Percentiles rank a stretch among this genome's conserved stretches.
phyloP scores from a whole-genome alignment of 306 rosid genomes.

The Abrus precatorius region DNA sequence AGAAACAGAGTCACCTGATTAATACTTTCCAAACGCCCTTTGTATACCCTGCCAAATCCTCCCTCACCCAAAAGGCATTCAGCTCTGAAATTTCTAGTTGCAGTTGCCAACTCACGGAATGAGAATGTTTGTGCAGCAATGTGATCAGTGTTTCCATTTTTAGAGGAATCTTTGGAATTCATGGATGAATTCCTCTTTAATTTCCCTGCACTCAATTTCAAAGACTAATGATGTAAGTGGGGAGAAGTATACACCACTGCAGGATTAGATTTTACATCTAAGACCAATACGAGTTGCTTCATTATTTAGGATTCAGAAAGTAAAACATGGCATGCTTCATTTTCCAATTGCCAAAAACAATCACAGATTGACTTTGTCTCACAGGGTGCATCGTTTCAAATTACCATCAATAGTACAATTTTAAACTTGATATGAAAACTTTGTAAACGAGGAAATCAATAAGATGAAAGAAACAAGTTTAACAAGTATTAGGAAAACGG shows the following conservation, averaged over 20 bases:
- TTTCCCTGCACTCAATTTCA: constrained; percentile 60
- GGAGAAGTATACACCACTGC: constrained; percentile 29
- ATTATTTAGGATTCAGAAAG: constrained; percentile 18
- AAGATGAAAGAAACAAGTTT: constrained; percentile 30
- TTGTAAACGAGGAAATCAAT: constrained; percentile 24
- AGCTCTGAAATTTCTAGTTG: constrained; percentile 85
- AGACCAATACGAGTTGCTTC: constrained; percentile 3
- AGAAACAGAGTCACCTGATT: constrained; percentile 69
- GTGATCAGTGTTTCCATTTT: constrained; percentile 72
- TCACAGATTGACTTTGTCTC: not conserved
- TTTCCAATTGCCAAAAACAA: constrained; percentile 32
- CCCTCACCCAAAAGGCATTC: constrained; percentile 94
- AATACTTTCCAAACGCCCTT: constrained; percentile 79
- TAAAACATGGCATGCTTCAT: constrained; percentile 8
- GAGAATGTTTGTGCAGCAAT: constrained; percentile 87
- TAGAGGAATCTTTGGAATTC: constrained; percentile 58
- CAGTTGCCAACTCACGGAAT: constrained; percentile 91
- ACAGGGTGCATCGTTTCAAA: constrained; percentile 30
- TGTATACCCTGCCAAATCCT: constrained; percentile 91
- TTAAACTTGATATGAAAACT: not conserved
- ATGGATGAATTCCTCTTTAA: constrained; percentile 62
- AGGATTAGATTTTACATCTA: constrained; percentile 27
- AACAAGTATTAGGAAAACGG: constrained; percentile 17
- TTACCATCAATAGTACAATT: constrained; percentile 14
- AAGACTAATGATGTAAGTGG: constrained; percentile 32